Evolutionary conservation across 495 filamentous ascomycete species (phyloP).

Genomic region (Haplographium delicatum): DNA sequence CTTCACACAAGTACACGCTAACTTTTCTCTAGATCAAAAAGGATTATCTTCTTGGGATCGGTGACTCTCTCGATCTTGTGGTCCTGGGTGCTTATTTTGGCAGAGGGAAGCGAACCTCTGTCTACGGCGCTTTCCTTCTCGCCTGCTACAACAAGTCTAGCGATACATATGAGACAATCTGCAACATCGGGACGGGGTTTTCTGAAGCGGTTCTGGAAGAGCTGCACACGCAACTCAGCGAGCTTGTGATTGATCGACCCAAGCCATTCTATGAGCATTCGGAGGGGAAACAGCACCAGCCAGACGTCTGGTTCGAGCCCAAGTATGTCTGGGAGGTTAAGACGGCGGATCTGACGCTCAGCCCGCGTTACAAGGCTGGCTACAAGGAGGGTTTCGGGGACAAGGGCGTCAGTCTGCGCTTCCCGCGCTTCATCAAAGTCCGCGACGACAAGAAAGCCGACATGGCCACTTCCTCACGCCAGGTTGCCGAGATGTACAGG

Average conservation of each 20-base stretch:
- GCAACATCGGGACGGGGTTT: conserved; percentile 98
- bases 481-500: conserved; percentile 93
- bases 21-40: conserved; percentile 72
- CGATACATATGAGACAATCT: conserved; percentile 87
- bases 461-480: conserved; percentile 74
- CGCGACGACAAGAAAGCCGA: conserved; percentile 94
- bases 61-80: conserved; percentile 94
- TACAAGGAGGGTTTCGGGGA: conserved; percentile 57
- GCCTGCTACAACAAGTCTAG: conserved; percentile 80
- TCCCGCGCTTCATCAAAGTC: conserved; percentile 84
- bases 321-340: conserved; percentile 95
- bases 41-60: conserved; percentile 88
- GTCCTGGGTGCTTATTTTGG: conserved; percentile 93
- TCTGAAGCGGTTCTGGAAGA: conserved; percentile 82
- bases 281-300: conserved; percentile 78
- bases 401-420: conserved; percentile 84
- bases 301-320: conserved; percentile 98
- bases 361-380: conserved; percentile 84
- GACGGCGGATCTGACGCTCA: conserved; percentile 89
- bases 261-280: conserved; percentile 94
- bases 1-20: conserved; percentile 1
- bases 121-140: conserved; percentile 91
- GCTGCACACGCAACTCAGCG: conserved; percentile 64
- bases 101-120: conserved; percentile 88
- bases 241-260: conserved; percentile 74